A percentile compares a stretch with the other conserved stretches of the same genome.
Conservation (phyloP, 2,329 filamentous ascomycete species). For the Amylocarpus encephaloides region DNA sequence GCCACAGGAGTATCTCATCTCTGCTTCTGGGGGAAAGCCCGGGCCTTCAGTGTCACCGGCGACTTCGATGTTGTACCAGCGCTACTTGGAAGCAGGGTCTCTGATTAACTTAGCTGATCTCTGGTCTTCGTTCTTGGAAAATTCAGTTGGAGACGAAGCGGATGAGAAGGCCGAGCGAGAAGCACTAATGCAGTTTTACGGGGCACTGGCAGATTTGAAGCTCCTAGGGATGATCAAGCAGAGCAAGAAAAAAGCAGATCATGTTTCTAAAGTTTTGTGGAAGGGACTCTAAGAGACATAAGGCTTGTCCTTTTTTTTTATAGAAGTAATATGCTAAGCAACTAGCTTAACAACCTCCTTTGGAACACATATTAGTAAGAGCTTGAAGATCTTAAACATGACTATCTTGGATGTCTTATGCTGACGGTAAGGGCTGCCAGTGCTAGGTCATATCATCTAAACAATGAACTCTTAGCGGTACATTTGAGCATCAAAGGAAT, state of each 20-base stretch:
- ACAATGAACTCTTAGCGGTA: too few species aligned
- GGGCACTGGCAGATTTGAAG: slow-evolving; percentile 75
- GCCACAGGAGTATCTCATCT: slow-evolving; percentile 73
- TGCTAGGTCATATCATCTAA: too few species aligned
- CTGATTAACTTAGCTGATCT: slow-evolving; percentile 75
- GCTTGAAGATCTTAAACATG: too few species aligned
- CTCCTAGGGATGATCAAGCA: slow-evolving; percentile 81
- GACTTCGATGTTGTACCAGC: slow-evolving; percentile 68
- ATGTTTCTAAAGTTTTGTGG: slow-evolving; percentile 77
- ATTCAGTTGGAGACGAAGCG: slow-evolving; percentile 38
- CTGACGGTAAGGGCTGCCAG: too few species aligned
- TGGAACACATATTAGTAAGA: not conserved
- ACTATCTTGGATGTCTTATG: too few species aligned
- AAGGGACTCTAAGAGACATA: slow-evolving; percentile 56
- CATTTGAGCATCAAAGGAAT: too few species aligned
- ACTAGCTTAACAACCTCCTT: not conserved
- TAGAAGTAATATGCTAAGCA: too few species aligned
- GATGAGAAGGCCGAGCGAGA: slow-evolving; percentile 45
- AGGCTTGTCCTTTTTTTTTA: not conserved
- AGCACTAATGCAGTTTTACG: slow-evolving; percentile 74
- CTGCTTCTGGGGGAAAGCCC: slow-evolving; percentile 33
- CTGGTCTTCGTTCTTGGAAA: slow-evolving; percentile 68
- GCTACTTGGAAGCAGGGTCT: slow-evolving; percentile 71
- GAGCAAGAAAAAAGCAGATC: slow-evolving; percentile 87
- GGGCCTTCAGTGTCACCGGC: slow-evolving; percentile 58